Evolutionary conservation across 164 flowering plant species (phyloP).

Genomic region (Tinospora cordifolia): DNA sequence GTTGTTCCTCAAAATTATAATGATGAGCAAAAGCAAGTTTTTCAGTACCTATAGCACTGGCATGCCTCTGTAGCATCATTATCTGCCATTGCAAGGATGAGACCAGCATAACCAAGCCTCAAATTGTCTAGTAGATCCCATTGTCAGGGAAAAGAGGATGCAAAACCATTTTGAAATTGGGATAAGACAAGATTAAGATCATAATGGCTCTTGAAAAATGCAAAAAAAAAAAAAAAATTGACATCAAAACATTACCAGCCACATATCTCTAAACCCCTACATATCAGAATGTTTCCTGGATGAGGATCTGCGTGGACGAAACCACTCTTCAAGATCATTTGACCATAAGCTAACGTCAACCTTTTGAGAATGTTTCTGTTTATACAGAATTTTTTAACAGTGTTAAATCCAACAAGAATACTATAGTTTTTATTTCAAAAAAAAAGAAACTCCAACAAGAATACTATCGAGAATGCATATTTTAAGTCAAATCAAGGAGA

Average conservation of each 20-base stretch:
- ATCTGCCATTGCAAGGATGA: slow-evolving; percentile 82
- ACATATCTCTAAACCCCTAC: slow-evolving; percentile 85
- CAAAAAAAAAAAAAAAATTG: not conserved
- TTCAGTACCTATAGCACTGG: slow-evolving; percentile 57
- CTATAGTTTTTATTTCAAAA: too few relatives aligned
- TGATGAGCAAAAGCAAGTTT: slow-evolving; percentile 6
- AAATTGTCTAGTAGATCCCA: slow-evolving; percentile 74
- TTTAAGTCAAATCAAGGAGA: not conserved
- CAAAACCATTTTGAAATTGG: too few relatives aligned
- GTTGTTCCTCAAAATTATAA: not conserved
- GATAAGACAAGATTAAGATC: too few relatives aligned
- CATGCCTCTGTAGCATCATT: slow-evolving; percentile 47
- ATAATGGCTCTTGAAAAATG: too few relatives aligned
- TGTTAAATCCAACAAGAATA: not conserved
- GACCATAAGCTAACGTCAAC: slow-evolving; percentile 82
- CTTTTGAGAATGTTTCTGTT: slow-evolving; percentile 83
- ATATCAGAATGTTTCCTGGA: slow-evolving; percentile 91
- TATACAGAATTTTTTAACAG: not conserved
- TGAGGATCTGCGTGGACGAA: slow-evolving; percentile 99
- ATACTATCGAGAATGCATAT: too few relatives aligned
- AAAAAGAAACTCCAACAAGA: too few relatives aligned
- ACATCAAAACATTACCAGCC: not conserved
- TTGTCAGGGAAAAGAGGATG: slow-evolving; percentile 43
- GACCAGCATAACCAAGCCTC: slow-evolving; percentile 84
- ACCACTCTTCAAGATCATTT: slow-evolving; percentile 96